These are phyloP conservation scores for Fagopyrum tataricum DNA, from an alignment of 148 eudicot genomes.

Conservation along the genomic window DNA sequence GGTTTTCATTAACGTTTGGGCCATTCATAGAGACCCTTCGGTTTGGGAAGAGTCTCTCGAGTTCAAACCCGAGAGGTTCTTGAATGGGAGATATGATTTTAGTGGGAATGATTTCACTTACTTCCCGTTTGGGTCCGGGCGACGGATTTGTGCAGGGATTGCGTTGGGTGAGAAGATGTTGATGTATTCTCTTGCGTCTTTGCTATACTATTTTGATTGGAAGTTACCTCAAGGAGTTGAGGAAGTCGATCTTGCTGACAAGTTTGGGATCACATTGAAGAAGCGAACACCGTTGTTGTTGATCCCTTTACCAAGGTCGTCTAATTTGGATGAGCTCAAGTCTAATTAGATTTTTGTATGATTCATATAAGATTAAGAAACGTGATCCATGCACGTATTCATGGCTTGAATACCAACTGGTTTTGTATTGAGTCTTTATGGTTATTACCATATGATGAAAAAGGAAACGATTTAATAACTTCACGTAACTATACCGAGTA, in stretches of 20 bases:
- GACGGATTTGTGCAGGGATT: slow-evolving; percentile 61
- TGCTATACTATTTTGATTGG: slow-evolving; percentile 63
- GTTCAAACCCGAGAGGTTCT: slow-evolving; percentile 56
- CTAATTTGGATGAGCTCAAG: not conserved
- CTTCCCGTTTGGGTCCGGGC: slow-evolving; percentile 66
- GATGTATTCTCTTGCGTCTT: slow-evolving; percentile 39
- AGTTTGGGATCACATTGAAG: slow-evolving; percentile 53
- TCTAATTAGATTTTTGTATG: not conserved
- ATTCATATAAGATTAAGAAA: too few species aligned
- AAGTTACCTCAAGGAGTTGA: slow-evolving; percentile 35
- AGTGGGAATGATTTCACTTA: slow-evolving; percentile 40
- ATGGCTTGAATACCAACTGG: too few species aligned
- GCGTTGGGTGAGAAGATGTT: slow-evolving; percentile 51
- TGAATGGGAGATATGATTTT: slow-evolving; percentile 37
- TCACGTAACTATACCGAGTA: too few species aligned
- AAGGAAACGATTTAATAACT: too few species aligned
- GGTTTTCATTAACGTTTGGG: slow-evolving; percentile 49
- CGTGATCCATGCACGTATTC: too few species aligned
- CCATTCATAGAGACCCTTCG: slow-evolving; percentile 50
- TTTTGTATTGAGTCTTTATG: too few species aligned
- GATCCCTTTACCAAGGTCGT: slow-evolving; percentile 41
- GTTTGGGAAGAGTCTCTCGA: slow-evolving; percentile 49
- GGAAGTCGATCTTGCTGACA: slow-evolving; percentile 33
- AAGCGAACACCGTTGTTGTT: slow-evolving; percentile 38
- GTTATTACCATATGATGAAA: too few species aligned